Evolutionary conservation across 1,284 basidiomycete species (phyloP), one percentile per base, ranked within the genome.

Genomic region (Leccinum fallax): DNA sequence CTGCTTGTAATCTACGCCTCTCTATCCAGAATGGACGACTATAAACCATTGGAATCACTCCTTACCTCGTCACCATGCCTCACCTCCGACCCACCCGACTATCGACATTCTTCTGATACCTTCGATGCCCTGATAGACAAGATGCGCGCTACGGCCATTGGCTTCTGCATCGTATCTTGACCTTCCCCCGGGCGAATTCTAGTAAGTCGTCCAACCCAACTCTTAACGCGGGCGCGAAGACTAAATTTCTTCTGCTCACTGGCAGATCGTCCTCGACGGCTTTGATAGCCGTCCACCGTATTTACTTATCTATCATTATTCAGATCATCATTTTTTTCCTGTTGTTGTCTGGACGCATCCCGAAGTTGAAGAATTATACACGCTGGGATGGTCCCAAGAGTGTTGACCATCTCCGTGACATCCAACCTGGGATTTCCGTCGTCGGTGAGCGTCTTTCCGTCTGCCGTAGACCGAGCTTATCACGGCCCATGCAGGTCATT

Each of bases 401-500:
- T 49, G 38, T 40, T 46, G 8, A 56, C 26, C 10, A 5, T 53
- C 48, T 7, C 10, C 46, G 36, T 36, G 30, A 19, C 21, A 60
- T 38, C 64, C 48, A 56, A 30, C 6, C 52, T 56, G 61, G 54
- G 46, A 16, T 34, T 55, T 52, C 36, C 55, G 21, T 76, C 54
- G 73, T 73, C 40, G 78, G 80, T 81, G 56, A 53, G 75, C 34
- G 13, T 57, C 32, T 24, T 16, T 21, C 24, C 16, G 9, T 48
- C 16, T n/a, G 4, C 24, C 38, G 15, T 38, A 55, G 1, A 55
- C 55, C 36, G 2, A 34, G 19, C 53, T 61, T 15, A 59, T 9
- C 9, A 36, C n/a, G 21, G 9, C 13, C 26, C n/a, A 58, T 10
- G 10, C 10, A 83, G 94, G 93, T 26, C 93, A 96, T 70, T 89